A percentile compares a stretch with the other conserved stretches of the same genome.
Conservation (phyloP, 495 filamentous ascomycete genomes). For the Articulospora tetracladia region DNA sequence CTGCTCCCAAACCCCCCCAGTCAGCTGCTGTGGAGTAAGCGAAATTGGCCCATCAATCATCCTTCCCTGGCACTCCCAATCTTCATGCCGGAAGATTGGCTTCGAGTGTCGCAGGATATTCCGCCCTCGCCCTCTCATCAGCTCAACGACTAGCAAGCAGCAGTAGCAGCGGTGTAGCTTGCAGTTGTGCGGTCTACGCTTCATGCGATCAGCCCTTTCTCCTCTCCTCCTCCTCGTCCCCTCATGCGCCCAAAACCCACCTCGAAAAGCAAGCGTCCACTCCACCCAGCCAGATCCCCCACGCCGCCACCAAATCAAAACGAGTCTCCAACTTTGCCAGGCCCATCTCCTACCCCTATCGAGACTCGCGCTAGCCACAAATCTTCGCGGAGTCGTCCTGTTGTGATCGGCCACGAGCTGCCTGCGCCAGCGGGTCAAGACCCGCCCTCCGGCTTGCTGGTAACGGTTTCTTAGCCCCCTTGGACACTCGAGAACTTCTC, state of each 20-base stretch:
- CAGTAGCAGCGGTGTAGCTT: conserved; percentile 15
- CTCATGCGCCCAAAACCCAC: conserved; percentile 11
- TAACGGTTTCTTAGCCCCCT: conserved; percentile 16
- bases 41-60: conserved; percentile 15
- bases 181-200: conserved; percentile 1
- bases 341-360: conserved; percentile 6
- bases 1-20: neutral
- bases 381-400: conserved; percentile 9
- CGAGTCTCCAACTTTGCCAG: neutral
- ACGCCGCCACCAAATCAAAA: conserved; percentile 3
- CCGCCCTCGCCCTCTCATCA: neutral
- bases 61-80: neutral
- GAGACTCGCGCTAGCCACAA: conserved; percentile 11
- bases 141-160: neutral
- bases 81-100: conserved; percentile 10
- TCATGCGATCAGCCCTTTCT: conserved; percentile 11
- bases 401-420: conserved; percentile 24
- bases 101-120: conserved; percentile 2
- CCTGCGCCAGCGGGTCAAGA: conserved; percentile 18
- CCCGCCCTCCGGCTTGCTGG: conserved; percentile 21
- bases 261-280: conserved; percentile 14
- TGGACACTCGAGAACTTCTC: conserved; percentile 9
- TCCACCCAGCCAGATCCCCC: conserved; percentile 2
- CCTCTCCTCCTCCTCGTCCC: neutral
- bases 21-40: conserved; percentile 1